phyloP scores from a whole-genome alignment of 768 basidiomycete genomes.

The Lactifluus rugatus region DNA sequence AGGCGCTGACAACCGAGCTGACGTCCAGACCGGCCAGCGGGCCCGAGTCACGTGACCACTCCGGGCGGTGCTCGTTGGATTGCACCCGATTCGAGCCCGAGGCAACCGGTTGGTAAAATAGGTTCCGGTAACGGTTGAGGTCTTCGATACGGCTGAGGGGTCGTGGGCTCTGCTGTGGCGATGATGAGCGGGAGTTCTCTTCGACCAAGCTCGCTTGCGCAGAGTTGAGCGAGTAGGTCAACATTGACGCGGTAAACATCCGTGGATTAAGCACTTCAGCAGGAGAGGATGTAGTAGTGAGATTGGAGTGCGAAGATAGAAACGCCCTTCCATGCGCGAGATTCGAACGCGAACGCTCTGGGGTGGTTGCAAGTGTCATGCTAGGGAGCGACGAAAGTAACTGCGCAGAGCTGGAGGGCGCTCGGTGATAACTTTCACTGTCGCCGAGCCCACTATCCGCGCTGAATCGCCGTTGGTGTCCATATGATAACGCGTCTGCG shows the following conservation, averaged over 20 bases:
- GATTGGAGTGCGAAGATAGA: constrained; percentile 14
- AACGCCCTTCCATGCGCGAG: neutral
- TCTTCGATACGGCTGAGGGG: constrained; percentile 53
- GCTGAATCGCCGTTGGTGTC: constrained; percentile 27
- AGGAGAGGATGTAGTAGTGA: constrained; percentile 25
- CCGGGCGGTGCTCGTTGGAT: constrained; percentile 15
- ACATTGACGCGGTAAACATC: constrained; percentile 20
- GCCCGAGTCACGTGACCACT: constrained; percentile 11
- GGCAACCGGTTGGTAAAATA: constrained; percentile 51
- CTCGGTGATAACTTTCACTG: constrained; percentile 30
- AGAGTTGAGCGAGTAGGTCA: constrained; percentile 5
- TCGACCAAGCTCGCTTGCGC: constrained; percentile 4
- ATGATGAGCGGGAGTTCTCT: constrained; percentile 26
- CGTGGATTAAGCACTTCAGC: constrained; percentile 22
- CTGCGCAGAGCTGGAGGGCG: neutral
- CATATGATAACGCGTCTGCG: constrained; percentile 51
- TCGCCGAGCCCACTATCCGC: constrained; percentile 40
- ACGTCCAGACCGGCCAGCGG: constrained; percentile 24
- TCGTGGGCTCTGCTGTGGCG: constrained; percentile 38
- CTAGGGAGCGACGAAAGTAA: constrained; percentile 13
- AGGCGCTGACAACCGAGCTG: constrained; percentile 16
- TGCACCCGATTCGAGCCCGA: constrained; percentile 8
- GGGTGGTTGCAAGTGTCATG: neutral
- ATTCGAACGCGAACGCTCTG: neutral
- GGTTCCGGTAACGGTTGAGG: constrained; percentile 61